Evolutionary conservation across 2,329 filamentous ascomycete species (phyloP).

Genomic region (Alternaria sp.): DNA sequence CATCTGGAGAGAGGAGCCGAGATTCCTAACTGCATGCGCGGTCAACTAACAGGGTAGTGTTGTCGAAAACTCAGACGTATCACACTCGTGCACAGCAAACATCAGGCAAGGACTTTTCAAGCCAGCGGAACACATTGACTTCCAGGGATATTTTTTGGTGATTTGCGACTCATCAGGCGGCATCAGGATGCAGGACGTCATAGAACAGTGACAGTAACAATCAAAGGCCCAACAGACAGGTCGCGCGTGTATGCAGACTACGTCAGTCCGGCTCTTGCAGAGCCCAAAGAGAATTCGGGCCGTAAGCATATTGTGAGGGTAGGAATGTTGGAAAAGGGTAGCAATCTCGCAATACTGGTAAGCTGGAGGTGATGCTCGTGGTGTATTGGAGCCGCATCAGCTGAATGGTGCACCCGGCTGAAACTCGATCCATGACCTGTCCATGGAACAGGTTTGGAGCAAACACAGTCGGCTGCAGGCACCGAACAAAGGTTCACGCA

Average conservation of each 20-base stretch:
- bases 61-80: background rate
- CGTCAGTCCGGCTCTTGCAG: slow-evolving; percentile 6
- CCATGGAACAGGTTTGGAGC: background rate
- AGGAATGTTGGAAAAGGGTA: slow-evolving; percentile 16
- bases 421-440: slow-evolving; percentile 5
- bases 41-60: background rate
- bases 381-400: slow-evolving; percentile 39
- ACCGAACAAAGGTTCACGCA: slow-evolving; percentile 42
- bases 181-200: slow-evolving; percentile 22
- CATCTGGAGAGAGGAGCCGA: slow-evolving; percentile 8
- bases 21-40: background rate
- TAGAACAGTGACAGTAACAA: slow-evolving; percentile 4
- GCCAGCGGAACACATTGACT: slow-evolving; percentile 3
- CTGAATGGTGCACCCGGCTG: slow-evolving; percentile 31
- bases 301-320: slow-evolving; percentile 15
- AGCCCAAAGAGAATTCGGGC: slow-evolving; percentile 13
- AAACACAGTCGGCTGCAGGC: slow-evolving; percentile 20
- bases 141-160: slow-evolving; percentile 6
- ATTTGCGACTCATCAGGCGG: slow-evolving; percentile 15
- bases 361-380: slow-evolving; percentile 21
- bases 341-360: slow-evolving; percentile 12
- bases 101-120: slow-evolving; percentile 6
- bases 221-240: slow-evolving; percentile 5
- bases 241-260: slow-evolving; percentile 2
- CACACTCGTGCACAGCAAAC: slow-evolving; percentile 2